Evolutionary conservation across 208 protist genomes (phyloP).

Genomic region (Acanthamoeba quina): DNA sequence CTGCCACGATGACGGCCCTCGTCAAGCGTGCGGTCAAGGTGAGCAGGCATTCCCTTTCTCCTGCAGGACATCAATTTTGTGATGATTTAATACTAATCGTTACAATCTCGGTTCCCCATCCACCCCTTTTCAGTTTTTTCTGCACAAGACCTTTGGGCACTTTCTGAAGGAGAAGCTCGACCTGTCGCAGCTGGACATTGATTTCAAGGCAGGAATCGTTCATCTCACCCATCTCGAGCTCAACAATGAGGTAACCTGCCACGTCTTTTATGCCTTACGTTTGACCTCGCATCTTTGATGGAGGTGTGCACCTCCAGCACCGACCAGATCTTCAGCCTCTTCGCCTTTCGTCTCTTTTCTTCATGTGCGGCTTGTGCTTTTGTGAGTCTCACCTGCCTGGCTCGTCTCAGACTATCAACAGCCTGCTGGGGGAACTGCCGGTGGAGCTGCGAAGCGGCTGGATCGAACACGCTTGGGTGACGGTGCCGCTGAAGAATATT

Average conservation of each 20-base stretch:
- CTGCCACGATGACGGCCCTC: background rate
- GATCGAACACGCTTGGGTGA: constrained; percentile 76
- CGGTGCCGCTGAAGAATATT: constrained; percentile 61
- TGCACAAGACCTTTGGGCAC: constrained; percentile 76
- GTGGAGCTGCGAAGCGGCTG: constrained; percentile 54
- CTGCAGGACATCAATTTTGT: background rate
- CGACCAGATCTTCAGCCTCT: background rate
- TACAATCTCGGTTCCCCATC: background rate
- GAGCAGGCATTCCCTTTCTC: background rate
- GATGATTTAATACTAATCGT: background rate
- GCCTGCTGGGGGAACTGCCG: constrained; percentile 51
- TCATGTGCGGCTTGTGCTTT: background rate
- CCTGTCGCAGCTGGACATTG: constrained; percentile 47
- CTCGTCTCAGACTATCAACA: constrained; percentile 53
- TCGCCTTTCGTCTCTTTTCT: background rate
- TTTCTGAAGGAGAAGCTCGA: constrained; percentile 73
- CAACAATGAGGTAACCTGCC: constrained; percentile 45
- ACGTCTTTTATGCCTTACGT: background rate
- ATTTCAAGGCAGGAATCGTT: constrained; percentile 65
- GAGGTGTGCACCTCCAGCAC: background rate
- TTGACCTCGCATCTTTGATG: too few relatives aligned
- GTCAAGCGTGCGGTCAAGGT: constrained; percentile 48
- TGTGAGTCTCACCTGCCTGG: too few relatives aligned
- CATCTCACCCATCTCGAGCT: constrained; percentile 68
- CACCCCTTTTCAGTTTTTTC: constrained; percentile 46